Evolutionary conservation across 768 basidiomycete species (phyloP).

Genomic region (Boletus reticuloceps): DNA sequence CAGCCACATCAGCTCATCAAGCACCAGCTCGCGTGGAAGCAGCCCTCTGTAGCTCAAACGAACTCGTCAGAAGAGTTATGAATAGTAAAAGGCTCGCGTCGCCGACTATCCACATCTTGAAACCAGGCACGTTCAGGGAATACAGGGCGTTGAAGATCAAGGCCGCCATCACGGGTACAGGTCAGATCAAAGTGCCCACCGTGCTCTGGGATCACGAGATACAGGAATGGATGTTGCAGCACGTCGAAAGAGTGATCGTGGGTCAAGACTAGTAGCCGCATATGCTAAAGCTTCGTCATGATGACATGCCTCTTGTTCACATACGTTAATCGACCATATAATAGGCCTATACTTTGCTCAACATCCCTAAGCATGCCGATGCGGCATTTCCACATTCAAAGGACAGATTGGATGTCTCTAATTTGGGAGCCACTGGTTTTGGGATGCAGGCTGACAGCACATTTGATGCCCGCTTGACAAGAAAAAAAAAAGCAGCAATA

Average conservation of each 20-base stretch:
- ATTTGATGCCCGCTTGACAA: no score
- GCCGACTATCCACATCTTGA: conserved; percentile 14
- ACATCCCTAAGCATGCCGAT: no score
- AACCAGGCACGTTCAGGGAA: conserved; percentile 18
- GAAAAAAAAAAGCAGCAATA: no score
- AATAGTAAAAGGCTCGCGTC: background rate
- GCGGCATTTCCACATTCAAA: no score
- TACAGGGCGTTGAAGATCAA: conserved; percentile 10
- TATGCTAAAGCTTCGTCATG: no score
- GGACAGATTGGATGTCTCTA: no score
- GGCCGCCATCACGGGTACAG: conserved; percentile 4
- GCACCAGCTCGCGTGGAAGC: conserved; percentile 2
- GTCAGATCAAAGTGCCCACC: conserved; percentile 19
- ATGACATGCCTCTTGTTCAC: no score
- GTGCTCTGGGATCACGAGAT: conserved; percentile 14
- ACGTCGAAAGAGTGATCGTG: background rate
- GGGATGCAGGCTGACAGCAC: no score
- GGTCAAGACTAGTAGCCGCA: background rate
- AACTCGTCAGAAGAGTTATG: background rate
- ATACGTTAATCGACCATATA: no score
- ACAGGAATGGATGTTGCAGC: conserved; percentile 16
- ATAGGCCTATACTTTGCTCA: no score
- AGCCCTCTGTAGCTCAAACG: conserved; percentile 4
- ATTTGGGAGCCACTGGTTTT: no score
- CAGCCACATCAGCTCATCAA: background rate